Evolutionary conservation across 495 filamentous ascomycete species (phyloP).

Genomic region (Barbatosphaeria neglecta): DNA sequence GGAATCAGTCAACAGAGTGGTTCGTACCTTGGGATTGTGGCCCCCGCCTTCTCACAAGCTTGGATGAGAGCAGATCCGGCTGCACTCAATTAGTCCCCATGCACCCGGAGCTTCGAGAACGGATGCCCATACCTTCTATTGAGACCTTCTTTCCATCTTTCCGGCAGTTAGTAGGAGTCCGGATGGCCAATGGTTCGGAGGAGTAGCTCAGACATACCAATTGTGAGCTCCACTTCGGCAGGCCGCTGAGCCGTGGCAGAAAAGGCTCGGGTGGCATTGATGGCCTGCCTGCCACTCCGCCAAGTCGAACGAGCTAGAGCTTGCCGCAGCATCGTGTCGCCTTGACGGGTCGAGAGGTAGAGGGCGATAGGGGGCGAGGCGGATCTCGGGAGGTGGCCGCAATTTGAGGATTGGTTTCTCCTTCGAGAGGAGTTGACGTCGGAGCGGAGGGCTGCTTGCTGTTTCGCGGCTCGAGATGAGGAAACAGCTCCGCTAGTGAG

Average conservation of each 20-base stretch:
- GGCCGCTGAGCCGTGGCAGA: conserved; percentile 56
- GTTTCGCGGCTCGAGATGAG: background rate
- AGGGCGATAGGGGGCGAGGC: conserved; percentile 10
- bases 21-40: conserved; percentile 72
- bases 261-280: conserved; percentile 59
- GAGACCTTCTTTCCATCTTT: conserved; percentile 93
- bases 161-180: conserved; percentile 18
- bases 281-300: conserved; percentile 58
- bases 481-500: background rate
- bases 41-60: conserved; percentile 95
- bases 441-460: conserved; percentile 6
- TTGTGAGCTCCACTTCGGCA: conserved; percentile 89
- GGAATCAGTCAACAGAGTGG: too few species aligned
- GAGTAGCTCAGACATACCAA: conserved; percentile 48
- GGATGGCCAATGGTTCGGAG: conserved; percentile 5
- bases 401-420: background rate
- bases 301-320: conserved; percentile 76
- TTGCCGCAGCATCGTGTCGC: conserved; percentile 74
- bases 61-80: conserved; percentile 92
- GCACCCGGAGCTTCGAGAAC: conserved; percentile 4
- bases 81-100: conserved; percentile 21
- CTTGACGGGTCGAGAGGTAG: conserved; percentile 32
- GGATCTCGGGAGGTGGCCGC: conserved; percentile 7
- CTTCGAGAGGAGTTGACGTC: background rate
- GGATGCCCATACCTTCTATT: conserved; percentile 62